Base-by-base conservation (phyloP, 2,329 filamentous ascomycete genomes). In the Pseudogymnoascus destructans region DNA sequence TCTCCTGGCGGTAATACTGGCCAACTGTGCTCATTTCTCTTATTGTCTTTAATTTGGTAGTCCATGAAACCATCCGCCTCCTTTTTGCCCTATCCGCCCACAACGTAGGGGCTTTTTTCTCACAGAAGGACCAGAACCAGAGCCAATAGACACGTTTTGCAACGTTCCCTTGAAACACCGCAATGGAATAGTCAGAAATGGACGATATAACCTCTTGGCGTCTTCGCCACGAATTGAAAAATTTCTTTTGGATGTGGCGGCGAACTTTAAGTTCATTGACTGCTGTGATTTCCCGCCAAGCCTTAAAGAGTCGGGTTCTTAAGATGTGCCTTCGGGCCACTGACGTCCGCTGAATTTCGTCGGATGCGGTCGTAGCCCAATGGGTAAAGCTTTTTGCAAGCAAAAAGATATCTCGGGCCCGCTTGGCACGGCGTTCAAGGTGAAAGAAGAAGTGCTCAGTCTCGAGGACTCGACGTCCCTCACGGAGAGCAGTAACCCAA, bases 281-380 rank as follows among this genome's bases (percentile, higher is more conserved):
- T 52, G 63, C 63, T 9, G 83, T 85, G 58, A 87, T 80, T 59
- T 81, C 77, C 23, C 79, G 76, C 86, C 86, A 89, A 6, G 81
- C 81, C 59, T 79, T 80, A 69, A 88, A 89, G 61, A 83, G 84
- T 58, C 80, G 79, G 10, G 79, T 81, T 58, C 84, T 77, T 58
- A 93, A 72, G 60, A 91, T 81, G 67, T 89, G 86, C 61, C 81
- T 76, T 61, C 86, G 78, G 17, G 87, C 88, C 40, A 82, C 76
- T 3, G 79, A 80, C 3, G 86, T 88, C 38, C 81, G 79, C 61
- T 82, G 77, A 13, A 82, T 74, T 65, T 88, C 81, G 11, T 87
- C 81, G 5, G 76, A 77, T 9, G 86, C 78, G 56, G 78, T 75
- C 58, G 79, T 77, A 9, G 79, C 79, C 89, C 89, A 95, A 62